phyloP scores from a whole-genome alignment of 1,284 basidiomycete species.

The Rhodotorula sp. region DNA sequence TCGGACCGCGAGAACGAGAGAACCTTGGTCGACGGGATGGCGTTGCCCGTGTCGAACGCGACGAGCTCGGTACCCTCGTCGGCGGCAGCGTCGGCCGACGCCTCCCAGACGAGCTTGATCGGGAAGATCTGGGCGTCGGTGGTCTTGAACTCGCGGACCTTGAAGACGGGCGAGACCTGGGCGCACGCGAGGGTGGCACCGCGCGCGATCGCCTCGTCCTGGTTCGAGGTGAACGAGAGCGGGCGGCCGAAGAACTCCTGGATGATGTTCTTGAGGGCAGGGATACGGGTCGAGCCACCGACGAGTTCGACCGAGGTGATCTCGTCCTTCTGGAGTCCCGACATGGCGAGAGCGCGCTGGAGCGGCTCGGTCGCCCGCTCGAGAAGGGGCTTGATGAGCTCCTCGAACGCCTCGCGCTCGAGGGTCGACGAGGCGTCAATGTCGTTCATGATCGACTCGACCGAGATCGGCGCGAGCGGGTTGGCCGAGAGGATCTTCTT shows the following conservation, averaged over 20 bases:
- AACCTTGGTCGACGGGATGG: slow-evolving; percentile 81
- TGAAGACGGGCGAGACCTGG: slow-evolving; percentile 91
- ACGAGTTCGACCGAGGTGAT: slow-evolving; percentile 67
- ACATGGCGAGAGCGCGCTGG: slow-evolving; percentile 59
- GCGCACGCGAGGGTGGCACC: slow-evolving; percentile 93
- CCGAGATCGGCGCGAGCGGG: slow-evolving; percentile 76
- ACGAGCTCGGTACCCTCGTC: slow-evolving; percentile 84
- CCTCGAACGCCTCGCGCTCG: slow-evolving; percentile 62
- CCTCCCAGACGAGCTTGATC: slow-evolving; percentile 82
- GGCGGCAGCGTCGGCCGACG: slow-evolving; percentile 60
- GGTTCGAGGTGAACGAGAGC: slow-evolving; percentile 85
- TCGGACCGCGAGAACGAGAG: slow-evolving; percentile 89
- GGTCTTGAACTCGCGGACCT: slow-evolving; percentile 84
- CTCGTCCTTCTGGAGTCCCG: slow-evolving; percentile 61
- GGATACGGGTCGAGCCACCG: slow-evolving; percentile 66
- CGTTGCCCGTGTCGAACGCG: slow-evolving; percentile 79
- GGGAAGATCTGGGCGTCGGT: slow-evolving; percentile 79
- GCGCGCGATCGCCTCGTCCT: slow-evolving; percentile 89
- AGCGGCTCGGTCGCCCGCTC: slow-evolving; percentile 60
- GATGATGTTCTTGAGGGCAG: slow-evolving; percentile 66
- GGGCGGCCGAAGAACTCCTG: slow-evolving; percentile 65
- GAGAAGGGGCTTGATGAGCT: slow-evolving; percentile 59
- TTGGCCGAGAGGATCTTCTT: slow-evolving; percentile 80
- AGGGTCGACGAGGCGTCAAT: slow-evolving; percentile 65
- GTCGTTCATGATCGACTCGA: slow-evolving; percentile 92